Evolutionary conservation across 768 basidiomycete species (phyloP).

Genomic region (Tremella mesenterica): DNA sequence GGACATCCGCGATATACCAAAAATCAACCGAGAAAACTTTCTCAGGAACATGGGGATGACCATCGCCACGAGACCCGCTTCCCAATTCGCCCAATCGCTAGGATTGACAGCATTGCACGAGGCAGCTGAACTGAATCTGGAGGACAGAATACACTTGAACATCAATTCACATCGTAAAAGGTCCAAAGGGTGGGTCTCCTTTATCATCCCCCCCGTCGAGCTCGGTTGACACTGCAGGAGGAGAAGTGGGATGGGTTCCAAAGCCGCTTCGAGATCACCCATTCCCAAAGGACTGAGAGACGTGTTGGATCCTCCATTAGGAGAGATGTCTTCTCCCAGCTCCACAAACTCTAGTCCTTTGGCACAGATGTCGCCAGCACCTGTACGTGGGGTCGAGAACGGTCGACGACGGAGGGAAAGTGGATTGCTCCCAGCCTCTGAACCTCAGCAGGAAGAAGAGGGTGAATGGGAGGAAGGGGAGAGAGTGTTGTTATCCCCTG

Average conservation of each 20-base stretch:
- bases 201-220: not conserved
- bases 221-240: not conserved
- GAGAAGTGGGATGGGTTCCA: not conserved
- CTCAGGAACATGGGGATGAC: constrained; percentile 2
- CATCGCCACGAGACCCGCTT: constrained; percentile 4
- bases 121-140: not conserved
- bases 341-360: not conserved
- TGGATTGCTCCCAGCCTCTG: not conserved
- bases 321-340: not conserved
- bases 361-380: not conserved
- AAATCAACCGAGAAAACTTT: not conserved
- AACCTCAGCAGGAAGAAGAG: too few relatives aligned
- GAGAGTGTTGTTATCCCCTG: not conserved
- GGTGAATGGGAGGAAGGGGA: not conserved
- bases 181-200: constrained; percentile 1
- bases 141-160: not conserved
- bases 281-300: not conserved
- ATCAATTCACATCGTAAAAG: not conserved
- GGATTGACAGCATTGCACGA: constrained; percentile 2
- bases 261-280: not conserved
- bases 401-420: not conserved
- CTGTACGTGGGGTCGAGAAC: not conserved
- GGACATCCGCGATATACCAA: not conserved
- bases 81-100: not conserved
- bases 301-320: not conserved